Evolutionary conservation across 768 basidiomycete genomes (phyloP).

Genomic region (Tylopilus balloui): DNA sequence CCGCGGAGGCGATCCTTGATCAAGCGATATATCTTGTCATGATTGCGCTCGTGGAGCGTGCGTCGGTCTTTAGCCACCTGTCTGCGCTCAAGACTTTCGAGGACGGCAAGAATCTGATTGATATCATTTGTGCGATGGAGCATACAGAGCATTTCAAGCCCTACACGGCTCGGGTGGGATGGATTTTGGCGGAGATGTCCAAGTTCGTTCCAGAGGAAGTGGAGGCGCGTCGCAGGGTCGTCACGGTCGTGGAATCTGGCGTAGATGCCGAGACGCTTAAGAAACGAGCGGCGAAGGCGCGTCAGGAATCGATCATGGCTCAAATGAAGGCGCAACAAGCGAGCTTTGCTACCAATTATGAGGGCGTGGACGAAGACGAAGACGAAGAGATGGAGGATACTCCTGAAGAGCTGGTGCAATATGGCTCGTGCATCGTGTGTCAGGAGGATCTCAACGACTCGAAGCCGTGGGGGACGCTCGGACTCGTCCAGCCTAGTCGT

Average conservation of each 20-base stretch:
- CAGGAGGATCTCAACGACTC: conserved; percentile 82
- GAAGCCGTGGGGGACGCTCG: conserved; percentile 80
- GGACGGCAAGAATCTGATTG: conserved; percentile 57
- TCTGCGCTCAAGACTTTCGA: conserved; percentile 53
- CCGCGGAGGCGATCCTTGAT: conserved; percentile 87
- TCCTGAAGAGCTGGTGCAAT: conserved; percentile 48
- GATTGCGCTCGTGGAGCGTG: conserved; percentile 75
- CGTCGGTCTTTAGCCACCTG: conserved; percentile 55
- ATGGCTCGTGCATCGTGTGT: conserved; percentile 96
- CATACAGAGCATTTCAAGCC: conserved; percentile 70
- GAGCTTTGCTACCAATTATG: conserved; percentile 76
- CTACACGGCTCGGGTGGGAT: conserved; percentile 66
- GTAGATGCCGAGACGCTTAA: conserved; percentile 63
- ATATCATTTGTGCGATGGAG: conserved; percentile 74
- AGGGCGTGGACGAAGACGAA: conserved; percentile 69
- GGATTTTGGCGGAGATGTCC: conserved; percentile 67
- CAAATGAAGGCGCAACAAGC: conserved; percentile 94
- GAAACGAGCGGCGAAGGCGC: conserved; percentile 80
- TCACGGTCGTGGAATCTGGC: conserved; percentile 33
- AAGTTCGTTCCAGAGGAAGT: conserved; percentile 56
- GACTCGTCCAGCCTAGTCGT: conserved; percentile 83
- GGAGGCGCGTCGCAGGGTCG: conserved; percentile 41
- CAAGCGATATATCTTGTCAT: conserved; percentile 83
- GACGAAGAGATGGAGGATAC: conserved; percentile 46
- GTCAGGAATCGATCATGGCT: conserved; percentile 93